Evolutionary conservation across 495 filamentous ascomycete genomes (phyloP), one percentile per base, ranked within the genome.

Genomic region (Parathielavia hyrcaniae): DNA sequence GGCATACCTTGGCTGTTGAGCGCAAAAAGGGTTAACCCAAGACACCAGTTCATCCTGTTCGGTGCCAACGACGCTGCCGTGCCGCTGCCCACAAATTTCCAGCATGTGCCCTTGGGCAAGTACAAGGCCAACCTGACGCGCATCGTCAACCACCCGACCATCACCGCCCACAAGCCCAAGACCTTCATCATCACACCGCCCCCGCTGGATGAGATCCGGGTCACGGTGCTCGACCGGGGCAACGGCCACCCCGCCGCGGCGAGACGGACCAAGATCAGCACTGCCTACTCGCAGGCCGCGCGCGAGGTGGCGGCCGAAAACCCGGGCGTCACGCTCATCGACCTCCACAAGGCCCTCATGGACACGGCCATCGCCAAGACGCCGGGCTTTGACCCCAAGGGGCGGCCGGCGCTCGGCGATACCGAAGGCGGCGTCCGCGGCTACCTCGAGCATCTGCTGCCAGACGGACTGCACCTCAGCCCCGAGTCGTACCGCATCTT

Each of bases 1-100:
- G 9, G 17, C 9, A 11, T 16, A n/a, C n/a, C n/a, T n/a, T n/a
- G 5, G 35, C 13, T 9, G 6, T 23, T 9, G 13, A 26, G 4
- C 30, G 10, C 11, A 20, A 32, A 14, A 16, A 53, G 17, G 1
- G 34, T 46, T 32, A 26, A 53, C 46, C 43, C 49, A n/a, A 38
- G 10, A 9, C 53, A 92, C 6, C 26, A 52, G 88, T 77, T 85
- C 22, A 74, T 96, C 60, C 90, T 93, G 64, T 83, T 95, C 58
- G 91, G 91, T 17, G 88, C 91, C 64, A 96, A 96, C 67, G 91
- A 96, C 68, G 85, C 91, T 8, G 79, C 77, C 54, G 63, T 91
- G n/a, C 75, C 76, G 19, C 70, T 76, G 41, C 73, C 77, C 14
- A 72, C 71, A 20, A 82, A 76, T 55, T 69, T 72, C 7, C 91